A percentile compares a stretch with the other conserved stretches of the same genome.
These are phyloP conservation scores for Saccharomycopsis schoenii DNA, from an alignment of 805 yeast species.

Conservation along the genomic window DNA sequence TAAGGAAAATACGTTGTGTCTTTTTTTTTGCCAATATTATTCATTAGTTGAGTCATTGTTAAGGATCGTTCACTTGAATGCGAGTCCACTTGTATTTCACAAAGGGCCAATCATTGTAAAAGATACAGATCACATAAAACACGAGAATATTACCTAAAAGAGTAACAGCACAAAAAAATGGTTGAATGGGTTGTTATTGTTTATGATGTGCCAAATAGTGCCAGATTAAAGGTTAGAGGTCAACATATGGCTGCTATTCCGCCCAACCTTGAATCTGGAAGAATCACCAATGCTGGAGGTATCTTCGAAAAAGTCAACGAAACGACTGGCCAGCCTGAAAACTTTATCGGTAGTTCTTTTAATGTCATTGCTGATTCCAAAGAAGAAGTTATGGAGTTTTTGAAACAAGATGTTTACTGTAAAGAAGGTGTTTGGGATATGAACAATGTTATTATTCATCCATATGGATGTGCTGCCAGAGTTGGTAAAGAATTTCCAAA, in stretches of 20 bases:
- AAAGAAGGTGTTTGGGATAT: constrained; percentile 70
- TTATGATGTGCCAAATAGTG: constrained; percentile 57
- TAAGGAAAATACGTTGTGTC: no score
- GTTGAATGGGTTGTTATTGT: constrained; percentile 62
- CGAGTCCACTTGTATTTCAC: no score
- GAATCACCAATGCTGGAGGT: constrained; percentile 42
- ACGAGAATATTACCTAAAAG: background rate
- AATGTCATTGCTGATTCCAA: constrained; percentile 54
- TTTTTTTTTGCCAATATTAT: no score
- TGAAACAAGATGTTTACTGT: constrained; percentile 55
- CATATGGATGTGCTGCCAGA: constrained; percentile 40
- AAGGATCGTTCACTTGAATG: no score
- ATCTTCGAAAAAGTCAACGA: constrained; percentile 35
- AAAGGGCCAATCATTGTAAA: no score
- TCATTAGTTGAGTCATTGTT: no score
- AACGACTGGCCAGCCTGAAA: constrained; percentile 30
- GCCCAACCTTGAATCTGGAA: constrained; percentile 31
- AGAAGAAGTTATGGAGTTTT: constrained; percentile 54
- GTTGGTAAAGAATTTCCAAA: constrained; percentile 22
- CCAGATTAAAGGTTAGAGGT: constrained; percentile 42
- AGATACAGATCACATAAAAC: no score
- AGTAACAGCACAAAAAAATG: constrained; percentile 23
- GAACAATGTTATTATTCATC: constrained; percentile 48
- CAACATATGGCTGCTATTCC: constrained; percentile 44
- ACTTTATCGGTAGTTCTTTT: constrained; percentile 61